A percentile compares a stretch with the other conserved stretches of the same genome.
phyloP scores from a whole-genome alignment of 345 rosid species.

The Dimocarpus longan region DNA sequence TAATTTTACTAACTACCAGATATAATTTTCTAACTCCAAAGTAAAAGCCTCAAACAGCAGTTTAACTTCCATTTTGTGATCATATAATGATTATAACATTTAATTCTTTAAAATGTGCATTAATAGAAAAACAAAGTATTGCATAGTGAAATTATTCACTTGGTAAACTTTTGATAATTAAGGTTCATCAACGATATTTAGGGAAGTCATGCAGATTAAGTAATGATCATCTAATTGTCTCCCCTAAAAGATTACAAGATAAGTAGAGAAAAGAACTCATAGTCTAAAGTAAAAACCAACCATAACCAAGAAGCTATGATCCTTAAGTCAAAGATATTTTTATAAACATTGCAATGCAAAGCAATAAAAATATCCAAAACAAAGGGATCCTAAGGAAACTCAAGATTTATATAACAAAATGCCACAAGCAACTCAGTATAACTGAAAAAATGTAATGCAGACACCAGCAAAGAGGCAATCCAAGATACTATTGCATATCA shows the following conservation, averaged over 20 bases:
- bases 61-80: too few relatives aligned
- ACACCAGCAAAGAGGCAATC: neutral
- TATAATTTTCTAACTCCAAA: neutral
- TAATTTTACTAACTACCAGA: neutral
- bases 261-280: neutral
- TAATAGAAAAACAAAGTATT: too few relatives aligned
- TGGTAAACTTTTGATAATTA: neutral
- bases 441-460: neutral
- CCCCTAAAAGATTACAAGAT: too few relatives aligned
- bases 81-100: neutral
- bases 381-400: neutral
- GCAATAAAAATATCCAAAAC: neutral
- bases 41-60: neutral
- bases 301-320: too few relatives aligned
- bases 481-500: conserved; percentile 7
- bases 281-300: neutral
- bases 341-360: neutral
- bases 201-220: neutral
- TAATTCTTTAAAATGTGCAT: conserved; percentile 14
- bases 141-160: neutral
- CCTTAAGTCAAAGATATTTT: neutral
- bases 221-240: too few relatives aligned
- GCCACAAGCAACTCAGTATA: neutral
- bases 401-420: neutral
- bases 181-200: neutral